These are phyloP conservation scores for Candida anglica DNA, from an alignment of 805 yeast genomes.

Conservation along the genomic window DNA sequence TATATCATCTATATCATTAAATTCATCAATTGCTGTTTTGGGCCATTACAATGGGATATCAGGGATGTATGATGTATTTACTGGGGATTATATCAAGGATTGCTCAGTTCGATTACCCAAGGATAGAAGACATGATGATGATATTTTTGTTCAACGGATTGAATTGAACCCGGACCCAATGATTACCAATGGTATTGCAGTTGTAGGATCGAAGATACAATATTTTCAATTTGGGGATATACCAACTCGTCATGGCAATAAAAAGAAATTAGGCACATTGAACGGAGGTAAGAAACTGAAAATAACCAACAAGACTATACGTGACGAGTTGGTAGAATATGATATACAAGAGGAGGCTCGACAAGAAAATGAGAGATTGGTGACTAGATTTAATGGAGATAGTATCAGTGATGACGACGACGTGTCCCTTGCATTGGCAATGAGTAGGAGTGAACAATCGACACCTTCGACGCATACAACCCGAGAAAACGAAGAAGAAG, in stretches of 20 bases:
- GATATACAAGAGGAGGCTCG: slow-evolving; percentile 21
- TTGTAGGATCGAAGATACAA: slow-evolving; percentile 40
- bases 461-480: no score
- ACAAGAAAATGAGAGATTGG: slow-evolving; percentile 18
- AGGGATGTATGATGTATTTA: slow-evolving; percentile 38
- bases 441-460: slow-evolving; percentile 6
- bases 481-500: slow-evolving; percentile 31
- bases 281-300: slow-evolving; percentile 17
- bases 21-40: slow-evolving; percentile 29
- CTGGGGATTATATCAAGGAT: slow-evolving; percentile 38
- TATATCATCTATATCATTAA: slow-evolving; percentile 26
- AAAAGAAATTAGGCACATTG: slow-evolving; percentile 15
- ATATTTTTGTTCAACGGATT: slow-evolving; percentile 23
- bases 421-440: slow-evolving; percentile 21
- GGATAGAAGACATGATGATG: no score
- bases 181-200: slow-evolving; percentile 33
- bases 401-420: slow-evolving; percentile 12
- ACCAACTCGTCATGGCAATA: slow-evolving; percentile 6
- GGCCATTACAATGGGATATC: slow-evolving; percentile 42
- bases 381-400: slow-evolving; percentile 47
- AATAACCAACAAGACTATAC: slow-evolving; percentile 15
- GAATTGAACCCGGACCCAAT: slow-evolving; percentile 19
- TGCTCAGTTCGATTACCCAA: slow-evolving; percentile 27
- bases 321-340: slow-evolving; percentile 35
- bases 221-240: slow-evolving; percentile 45